phyloP scores from a whole-genome alignment of 2,329 filamentous ascomycete genomes.

The Colletotrichum cereale region DNA sequence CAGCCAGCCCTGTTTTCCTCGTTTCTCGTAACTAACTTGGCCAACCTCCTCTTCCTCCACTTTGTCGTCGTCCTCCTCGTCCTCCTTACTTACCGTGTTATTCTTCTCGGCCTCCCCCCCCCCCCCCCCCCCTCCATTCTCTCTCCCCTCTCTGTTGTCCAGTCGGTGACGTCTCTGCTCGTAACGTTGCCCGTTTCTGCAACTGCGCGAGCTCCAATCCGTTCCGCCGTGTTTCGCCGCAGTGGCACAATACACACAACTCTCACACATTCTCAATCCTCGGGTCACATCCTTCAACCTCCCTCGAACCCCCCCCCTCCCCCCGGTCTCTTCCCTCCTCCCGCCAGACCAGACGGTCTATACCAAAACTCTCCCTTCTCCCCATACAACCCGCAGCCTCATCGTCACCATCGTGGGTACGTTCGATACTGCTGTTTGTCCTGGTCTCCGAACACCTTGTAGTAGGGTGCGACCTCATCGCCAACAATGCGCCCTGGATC shows the following conservation, averaged over 20 bases:
- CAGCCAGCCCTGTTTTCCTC: neutral
- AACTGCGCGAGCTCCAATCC: constrained; percentile 30
- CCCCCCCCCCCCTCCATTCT: neutral
- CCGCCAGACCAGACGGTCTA: neutral
- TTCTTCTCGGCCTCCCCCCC: neutral
- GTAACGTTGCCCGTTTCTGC: constrained; percentile 5
- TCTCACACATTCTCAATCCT: neutral
- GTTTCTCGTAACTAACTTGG: constrained; percentile 13
- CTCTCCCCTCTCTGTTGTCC: neutral
- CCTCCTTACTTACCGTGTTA: constrained; percentile 2
- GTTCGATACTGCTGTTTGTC: neutral
- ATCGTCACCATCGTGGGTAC: neutral
- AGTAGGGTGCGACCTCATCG: constrained; percentile 20
- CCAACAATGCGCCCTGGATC: constrained; percentile 33
- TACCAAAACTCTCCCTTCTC: neutral
- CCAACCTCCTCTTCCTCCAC: neutral
- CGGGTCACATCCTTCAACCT: neutral
- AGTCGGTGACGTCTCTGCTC: neutral
- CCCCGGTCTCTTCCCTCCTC: neutral
- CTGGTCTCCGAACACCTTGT: constrained; percentile 8
- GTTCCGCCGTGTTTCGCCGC: constrained; percentile 35
- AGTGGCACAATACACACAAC: constrained; percentile 22
- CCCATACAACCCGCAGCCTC: neutral
- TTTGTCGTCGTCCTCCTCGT: too few relatives aligned
- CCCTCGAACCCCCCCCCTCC: neutral